Conservation (phyloP, 2,329 filamentous ascomycete genomes). For the Diplocarpon rosae region DNA sequence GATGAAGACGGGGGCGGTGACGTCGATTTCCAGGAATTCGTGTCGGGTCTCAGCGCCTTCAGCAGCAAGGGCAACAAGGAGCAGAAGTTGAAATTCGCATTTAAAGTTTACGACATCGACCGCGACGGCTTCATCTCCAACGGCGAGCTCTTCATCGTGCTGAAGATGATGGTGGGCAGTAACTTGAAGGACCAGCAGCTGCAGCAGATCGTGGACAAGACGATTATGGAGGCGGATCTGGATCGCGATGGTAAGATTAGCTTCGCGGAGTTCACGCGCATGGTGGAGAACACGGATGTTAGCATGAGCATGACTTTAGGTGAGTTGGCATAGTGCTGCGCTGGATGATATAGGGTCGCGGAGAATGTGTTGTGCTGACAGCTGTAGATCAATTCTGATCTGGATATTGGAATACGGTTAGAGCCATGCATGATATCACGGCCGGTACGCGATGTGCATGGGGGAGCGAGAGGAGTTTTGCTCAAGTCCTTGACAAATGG, state of each 20-base stretch:
- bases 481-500: not conserved
- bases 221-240: conserved; percentile 97
- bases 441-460: not conserved
- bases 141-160: conserved; percentile 95
- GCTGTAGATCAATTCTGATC: conserved; percentile 23
- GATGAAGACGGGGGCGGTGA: conserved; percentile 97
- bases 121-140: conserved; percentile 98
- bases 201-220: conserved; percentile 99
- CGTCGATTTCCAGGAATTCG: conserved; percentile 98
- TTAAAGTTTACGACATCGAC: conserved; percentile 99
- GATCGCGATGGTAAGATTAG: conserved; percentile 96
- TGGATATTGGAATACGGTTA: not conserved
- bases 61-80: conserved; percentile 98
- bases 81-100: conserved; percentile 94
- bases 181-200: conserved; percentile 98
- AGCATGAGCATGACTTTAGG: conserved; percentile 66
- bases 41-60: conserved; percentile 89
- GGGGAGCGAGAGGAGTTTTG: not conserved
- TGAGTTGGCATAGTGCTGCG: conserved; percentile 30
- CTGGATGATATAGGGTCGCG: not conserved
- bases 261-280: conserved; percentile 97
- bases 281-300: conserved; percentile 90
- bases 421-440: conserved; percentile 7
- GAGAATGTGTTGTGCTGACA: conserved; percentile 2
- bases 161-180: conserved; percentile 99